Conservation (phyloP, 1,139 yeast genomes). For the Pichia sp. region DNA sequence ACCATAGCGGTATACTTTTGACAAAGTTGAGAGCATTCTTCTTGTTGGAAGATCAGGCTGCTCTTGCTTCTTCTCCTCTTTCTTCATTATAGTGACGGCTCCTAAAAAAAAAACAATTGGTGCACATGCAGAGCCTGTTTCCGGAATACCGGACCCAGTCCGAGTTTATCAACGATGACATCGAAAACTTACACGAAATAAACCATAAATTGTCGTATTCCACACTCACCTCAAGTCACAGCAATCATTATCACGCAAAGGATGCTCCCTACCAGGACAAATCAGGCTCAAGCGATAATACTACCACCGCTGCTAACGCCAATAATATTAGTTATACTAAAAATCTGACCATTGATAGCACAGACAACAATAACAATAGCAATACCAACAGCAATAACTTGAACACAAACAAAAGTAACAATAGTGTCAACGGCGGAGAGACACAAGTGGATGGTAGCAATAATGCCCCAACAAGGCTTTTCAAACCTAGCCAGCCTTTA, state of each 20-base stretch:
- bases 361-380: background rate
- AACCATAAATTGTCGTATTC: conserved; percentile 1
- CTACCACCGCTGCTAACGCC: background rate
- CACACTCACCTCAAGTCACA: background rate
- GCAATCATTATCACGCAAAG: background rate
- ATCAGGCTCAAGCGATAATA: background rate
- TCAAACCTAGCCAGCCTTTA: background rate
- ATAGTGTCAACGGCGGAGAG: background rate
- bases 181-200: background rate
- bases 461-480: background rate
- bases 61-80: too few relatives aligned
- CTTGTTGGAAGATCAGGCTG: too few relatives aligned
- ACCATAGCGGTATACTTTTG: too few relatives aligned
- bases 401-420: too few relatives aligned
- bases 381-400: background rate
- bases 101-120: background rate
- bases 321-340: background rate
- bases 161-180: background rate
- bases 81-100: background rate
- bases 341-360: background rate
- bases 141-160: background rate
- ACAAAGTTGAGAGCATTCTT: too few relatives aligned
- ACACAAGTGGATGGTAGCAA: background rate
- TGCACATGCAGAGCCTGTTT: background rate
- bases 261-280: background rate